Evolutionary conservation across 805 yeast species (phyloP).

Genomic region (Candida silvicultrix): DNA sequence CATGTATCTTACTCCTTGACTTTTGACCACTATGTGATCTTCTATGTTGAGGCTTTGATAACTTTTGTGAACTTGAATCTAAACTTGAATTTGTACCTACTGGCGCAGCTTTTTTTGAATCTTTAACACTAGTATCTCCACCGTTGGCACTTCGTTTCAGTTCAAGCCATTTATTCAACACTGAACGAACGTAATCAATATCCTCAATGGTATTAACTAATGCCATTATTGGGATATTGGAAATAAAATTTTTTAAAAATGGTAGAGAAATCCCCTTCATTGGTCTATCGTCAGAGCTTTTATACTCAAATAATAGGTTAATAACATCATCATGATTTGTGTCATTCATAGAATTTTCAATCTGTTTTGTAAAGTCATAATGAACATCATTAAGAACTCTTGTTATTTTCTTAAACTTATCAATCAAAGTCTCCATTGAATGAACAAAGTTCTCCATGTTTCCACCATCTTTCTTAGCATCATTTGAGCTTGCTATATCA

Average conservation of each 20-base stretch:
- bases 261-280: background rate
- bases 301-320: background rate
- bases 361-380: constrained; percentile 10
- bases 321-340: constrained; percentile 1
- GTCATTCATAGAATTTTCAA: constrained; percentile 1
- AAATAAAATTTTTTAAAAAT: constrained; percentile 4
- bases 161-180: constrained; percentile 10
- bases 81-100: no score
- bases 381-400: constrained; percentile 13
- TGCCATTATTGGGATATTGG: constrained; percentile 3
- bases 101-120: background rate
- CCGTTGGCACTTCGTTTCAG: background rate
- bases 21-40: background rate
- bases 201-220: constrained; percentile 1
- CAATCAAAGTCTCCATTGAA: constrained; percentile 8
- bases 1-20: background rate
- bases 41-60: background rate
- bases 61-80: background rate
- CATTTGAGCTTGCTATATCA: constrained; percentile 16
- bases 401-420: constrained; percentile 7
- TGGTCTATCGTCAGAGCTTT: background rate
- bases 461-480: background rate
- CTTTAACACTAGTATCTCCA: background rate
- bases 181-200: constrained; percentile 2
- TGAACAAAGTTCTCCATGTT: constrained; percentile 2